These are phyloP conservation scores for Geosmithia putterillii DNA, from an alignment of 2,329 filamentous ascomycete genomes.

Conservation along the genomic window DNA sequence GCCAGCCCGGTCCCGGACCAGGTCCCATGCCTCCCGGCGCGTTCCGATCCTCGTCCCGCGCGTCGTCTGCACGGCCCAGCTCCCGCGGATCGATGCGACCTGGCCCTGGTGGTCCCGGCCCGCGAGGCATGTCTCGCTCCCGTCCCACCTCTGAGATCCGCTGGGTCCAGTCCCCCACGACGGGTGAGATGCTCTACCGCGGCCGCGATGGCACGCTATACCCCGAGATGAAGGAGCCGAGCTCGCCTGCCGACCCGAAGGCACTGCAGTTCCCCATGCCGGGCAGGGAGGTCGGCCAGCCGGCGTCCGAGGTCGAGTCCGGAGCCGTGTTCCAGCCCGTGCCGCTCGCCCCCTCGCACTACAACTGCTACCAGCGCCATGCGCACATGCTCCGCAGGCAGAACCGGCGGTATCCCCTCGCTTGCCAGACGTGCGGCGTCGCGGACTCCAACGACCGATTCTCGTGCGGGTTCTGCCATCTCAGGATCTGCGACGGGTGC, in stretches of 20 bases:
- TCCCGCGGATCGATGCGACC: slow-evolving; percentile 1
- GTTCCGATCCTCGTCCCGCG: slow-evolving; percentile 2
- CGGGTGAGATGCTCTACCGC: slow-evolving; percentile 19
- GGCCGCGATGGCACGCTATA: slow-evolving; percentile 27
- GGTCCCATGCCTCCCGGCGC: too few relatives aligned
- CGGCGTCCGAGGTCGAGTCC: slow-evolving; percentile 4
- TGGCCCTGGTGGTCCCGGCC: not conserved
- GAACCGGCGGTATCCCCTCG: slow-evolving; percentile 36
- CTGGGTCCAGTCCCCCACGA: slow-evolving; percentile 18
- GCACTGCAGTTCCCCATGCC: slow-evolving; percentile 24
- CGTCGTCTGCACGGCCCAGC: slow-evolving; percentile 1
- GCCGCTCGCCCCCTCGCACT: slow-evolving; percentile 30
- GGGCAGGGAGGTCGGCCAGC: slow-evolving; percentile 8
- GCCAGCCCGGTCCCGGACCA: not conserved
- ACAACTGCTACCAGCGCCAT: slow-evolving; percentile 35
- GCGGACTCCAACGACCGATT: slow-evolving; percentile 31
- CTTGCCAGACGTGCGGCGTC: slow-evolving; percentile 39
- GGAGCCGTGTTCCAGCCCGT: slow-evolving; percentile 26
- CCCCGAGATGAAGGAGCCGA: slow-evolving; percentile 22
- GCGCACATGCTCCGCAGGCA: slow-evolving; percentile 31
- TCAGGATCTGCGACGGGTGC: slow-evolving; percentile 40
- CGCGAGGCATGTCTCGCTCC: not conserved
- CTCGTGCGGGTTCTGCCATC: slow-evolving; percentile 35
- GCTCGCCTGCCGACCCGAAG: slow-evolving; percentile 19
- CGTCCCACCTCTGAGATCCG: slow-evolving; percentile 9